A percentile compares a stretch with the other conserved stretches of the same genome.
Evolutionary conservation across 2,329 filamentous ascomycete genomes (phyloP).

Genomic region (Chaetomiaceae sp.): DNA sequence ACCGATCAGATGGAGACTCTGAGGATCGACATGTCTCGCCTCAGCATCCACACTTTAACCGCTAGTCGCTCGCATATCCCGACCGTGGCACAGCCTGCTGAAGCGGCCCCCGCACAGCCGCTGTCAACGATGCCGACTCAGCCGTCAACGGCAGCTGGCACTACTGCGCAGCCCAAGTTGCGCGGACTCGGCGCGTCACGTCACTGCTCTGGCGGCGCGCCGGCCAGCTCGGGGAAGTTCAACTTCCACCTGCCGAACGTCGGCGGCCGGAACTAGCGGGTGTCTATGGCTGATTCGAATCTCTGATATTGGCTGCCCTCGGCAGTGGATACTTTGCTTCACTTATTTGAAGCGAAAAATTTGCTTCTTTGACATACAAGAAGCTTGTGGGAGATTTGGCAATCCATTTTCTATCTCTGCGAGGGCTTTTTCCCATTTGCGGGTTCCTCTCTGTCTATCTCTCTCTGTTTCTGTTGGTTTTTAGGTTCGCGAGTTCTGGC

Average conservation of each 20-base stretch:
- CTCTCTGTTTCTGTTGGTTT: too few relatives aligned
- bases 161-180: background rate
- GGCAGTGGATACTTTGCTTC: background rate
- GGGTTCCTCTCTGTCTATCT: too few relatives aligned
- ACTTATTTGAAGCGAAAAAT: background rate
- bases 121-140: background rate
- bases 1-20: slow-evolving; percentile 3
- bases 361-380: background rate
- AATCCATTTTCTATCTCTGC: background rate
- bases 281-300: background rate
- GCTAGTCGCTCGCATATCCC: too few relatives aligned
- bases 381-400: background rate
- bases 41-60: slow-evolving; percentile 3
- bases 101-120: background rate
- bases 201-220: slow-evolving; percentile 2
- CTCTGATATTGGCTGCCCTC: background rate
- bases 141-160: background rate
- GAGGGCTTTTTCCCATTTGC: too few relatives aligned
- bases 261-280: background rate
- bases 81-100: background rate
- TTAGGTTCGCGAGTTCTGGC: too few relatives aligned
- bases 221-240: slow-evolving; percentile 13
- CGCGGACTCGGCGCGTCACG: slow-evolving; percentile 16
- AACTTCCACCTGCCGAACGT: slow-evolving; percentile 7
- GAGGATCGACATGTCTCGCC: slow-evolving; percentile 4